Evolutionary conservation across 345 rosid genomes (phyloP).

Genomic region (Microcos paniculata): DNA sequence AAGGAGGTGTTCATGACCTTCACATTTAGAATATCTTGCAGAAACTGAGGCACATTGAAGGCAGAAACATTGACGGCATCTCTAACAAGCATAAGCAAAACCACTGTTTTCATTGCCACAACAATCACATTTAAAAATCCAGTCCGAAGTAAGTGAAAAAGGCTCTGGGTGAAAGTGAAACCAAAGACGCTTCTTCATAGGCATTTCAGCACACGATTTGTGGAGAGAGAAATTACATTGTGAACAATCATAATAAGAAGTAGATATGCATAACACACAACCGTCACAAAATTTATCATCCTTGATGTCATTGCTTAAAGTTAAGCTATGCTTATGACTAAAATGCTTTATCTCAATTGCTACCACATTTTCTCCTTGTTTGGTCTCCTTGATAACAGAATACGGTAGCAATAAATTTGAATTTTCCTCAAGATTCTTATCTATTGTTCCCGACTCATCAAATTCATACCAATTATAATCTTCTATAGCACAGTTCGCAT

Average conservation of each 20-base stretch:
- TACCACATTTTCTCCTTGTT: not conserved
- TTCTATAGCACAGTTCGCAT: constrained; percentile 20
- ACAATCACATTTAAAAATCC: not conserved
- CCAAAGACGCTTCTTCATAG: too few relatives aligned
- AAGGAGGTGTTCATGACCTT: not conserved
- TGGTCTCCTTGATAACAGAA: not conserved
- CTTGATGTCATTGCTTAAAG: too few relatives aligned
- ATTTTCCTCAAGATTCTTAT: not conserved
- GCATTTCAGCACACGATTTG: too few relatives aligned
- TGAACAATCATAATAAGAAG: too few relatives aligned
- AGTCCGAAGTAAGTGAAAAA: not conserved
- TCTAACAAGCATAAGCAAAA: not conserved
- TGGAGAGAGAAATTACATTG: too few relatives aligned
- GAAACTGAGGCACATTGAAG: constrained; percentile 13
- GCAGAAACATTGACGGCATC: not conserved
- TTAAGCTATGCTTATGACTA: too few relatives aligned
- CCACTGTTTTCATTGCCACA: constrained; percentile 5
- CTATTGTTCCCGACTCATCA: too few relatives aligned
- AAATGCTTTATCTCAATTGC: constrained; percentile 3
- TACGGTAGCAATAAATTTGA: not conserved
- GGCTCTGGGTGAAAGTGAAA: not conserved
- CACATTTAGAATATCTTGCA: not conserved
- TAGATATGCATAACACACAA: too few relatives aligned
- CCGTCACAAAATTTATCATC: too few relatives aligned
- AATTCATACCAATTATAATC: constrained; percentile 11